These are phyloP conservation scores for Blakeslea trispora DNA, from an alignment of 371 early-diverging fungal species.

Conservation along the genomic window DNA sequence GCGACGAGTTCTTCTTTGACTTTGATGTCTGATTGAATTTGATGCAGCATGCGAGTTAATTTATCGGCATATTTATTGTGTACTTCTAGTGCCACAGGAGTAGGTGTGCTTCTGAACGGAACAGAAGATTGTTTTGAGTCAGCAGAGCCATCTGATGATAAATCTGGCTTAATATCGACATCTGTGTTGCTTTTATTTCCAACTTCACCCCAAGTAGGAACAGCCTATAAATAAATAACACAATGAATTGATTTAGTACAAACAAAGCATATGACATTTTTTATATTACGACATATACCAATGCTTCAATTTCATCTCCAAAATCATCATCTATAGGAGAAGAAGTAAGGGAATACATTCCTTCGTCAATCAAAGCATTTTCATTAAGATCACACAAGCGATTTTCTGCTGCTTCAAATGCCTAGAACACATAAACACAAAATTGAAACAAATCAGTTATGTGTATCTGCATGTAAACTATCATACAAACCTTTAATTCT, in stretches of 20 bases:
- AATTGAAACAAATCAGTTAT: slow-evolving; percentile 4
- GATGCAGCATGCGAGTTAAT: slow-evolving; percentile 56
- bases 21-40: slow-evolving; percentile 73
- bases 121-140: neutral
- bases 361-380: slow-evolving; percentile 39
- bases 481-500: slow-evolving; percentile 34
- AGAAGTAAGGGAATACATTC: slow-evolving; percentile 30
- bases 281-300: slow-evolving; percentile 17
- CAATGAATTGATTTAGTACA: neutral
- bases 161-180: neutral
- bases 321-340: slow-evolving; percentile 32
- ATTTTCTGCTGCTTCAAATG: slow-evolving; percentile 42
- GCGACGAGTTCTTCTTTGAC: slow-evolving; percentile 66
- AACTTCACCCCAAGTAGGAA: slow-evolving; percentile 33
- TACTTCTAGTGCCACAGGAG: too few species aligned
- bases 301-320: slow-evolving; percentile 33
- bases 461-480: neutral
- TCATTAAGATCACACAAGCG: slow-evolving; percentile 24
- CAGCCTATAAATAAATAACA: slow-evolving; percentile 22
- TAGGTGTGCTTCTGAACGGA: neutral
- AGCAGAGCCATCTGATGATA: neutral
- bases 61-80: slow-evolving; percentile 32
- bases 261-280: neutral
- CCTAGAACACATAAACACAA: slow-evolving; percentile 20
- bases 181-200: neutral